Evolutionary conservation across 768 basidiomycete species (phyloP).

Genomic region (Phlegmacium glaucopus): DNA sequence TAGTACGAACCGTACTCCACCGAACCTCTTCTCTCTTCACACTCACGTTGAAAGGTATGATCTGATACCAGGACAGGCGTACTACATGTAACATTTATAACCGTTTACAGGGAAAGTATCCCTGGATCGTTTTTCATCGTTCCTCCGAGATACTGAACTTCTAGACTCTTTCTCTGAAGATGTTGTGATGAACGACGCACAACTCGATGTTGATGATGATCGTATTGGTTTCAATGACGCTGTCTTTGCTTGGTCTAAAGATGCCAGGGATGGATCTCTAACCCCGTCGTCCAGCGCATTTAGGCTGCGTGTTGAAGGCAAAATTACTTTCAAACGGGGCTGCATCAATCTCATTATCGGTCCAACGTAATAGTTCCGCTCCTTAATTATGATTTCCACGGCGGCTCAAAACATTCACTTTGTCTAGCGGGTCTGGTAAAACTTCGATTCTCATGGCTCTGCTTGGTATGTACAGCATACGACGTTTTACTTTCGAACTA

Average conservation of each 20-base stretch:
- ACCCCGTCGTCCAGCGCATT: conserved; percentile 49
- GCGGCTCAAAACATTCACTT: background rate
- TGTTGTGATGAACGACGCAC: background rate
- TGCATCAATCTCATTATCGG: conserved; percentile 58
- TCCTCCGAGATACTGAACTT: conserved; percentile 45
- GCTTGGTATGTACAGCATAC: conserved; percentile 34
- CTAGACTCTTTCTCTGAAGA: conserved; percentile 36
- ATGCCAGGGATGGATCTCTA: conserved; percentile 20
- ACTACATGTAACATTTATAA: background rate
- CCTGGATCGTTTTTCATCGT: conserved; percentile 48
- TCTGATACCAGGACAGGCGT: background rate
- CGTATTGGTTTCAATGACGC: conserved; percentile 52
- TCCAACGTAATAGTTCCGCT: conserved; percentile 35
- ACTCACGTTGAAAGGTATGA: conserved; percentile 34
- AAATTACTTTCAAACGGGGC: conserved; percentile 51
- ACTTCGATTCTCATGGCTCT: conserved; percentile 66
- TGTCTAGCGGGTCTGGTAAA: conserved; percentile 47
- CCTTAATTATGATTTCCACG: background rate
- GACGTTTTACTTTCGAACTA: background rate
- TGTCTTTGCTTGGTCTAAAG: conserved; percentile 52
- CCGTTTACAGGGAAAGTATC: conserved; percentile 42
- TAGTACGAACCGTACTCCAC: conserved; percentile 51
- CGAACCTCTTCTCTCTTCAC: conserved; percentile 29
- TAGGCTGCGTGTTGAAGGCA: conserved; percentile 47
- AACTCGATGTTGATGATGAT: conserved; percentile 7